Percentiles rank a stretch among this genome's conserved stretches.
Conservation (phyloP, 2,329 filamentous ascomycete species). For the Phaeosphaeria sp. region DNA sequence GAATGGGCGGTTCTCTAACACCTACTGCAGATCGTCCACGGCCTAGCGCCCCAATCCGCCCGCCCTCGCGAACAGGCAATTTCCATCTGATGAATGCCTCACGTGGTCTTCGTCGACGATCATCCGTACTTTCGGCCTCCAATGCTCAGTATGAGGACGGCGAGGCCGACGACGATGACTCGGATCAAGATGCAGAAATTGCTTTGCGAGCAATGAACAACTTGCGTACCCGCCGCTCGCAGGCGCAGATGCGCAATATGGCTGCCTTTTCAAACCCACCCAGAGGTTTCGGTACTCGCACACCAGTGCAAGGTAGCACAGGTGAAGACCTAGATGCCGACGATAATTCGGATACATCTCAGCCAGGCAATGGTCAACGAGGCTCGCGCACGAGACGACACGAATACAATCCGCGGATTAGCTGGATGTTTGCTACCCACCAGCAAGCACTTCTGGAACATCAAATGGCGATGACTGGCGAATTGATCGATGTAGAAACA, state of each 20-base stretch:
- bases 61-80: constrained; percentile 47
- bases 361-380: constrained; percentile 31
- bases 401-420: constrained; percentile 51
- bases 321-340: constrained; percentile 45
- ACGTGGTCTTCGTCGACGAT: constrained; percentile 48
- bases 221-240: constrained; percentile 44
- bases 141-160: constrained; percentile 50
- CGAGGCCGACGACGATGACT: constrained; percentile 53
- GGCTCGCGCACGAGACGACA: constrained; percentile 34
- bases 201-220: constrained; percentile 41
- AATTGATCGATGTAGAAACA: constrained; percentile 45
- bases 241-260: constrained; percentile 40
- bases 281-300: constrained; percentile 35
- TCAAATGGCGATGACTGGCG: constrained; percentile 36
- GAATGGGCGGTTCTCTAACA: constrained; percentile 55
- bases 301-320: constrained; percentile 27
- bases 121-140: constrained; percentile 44
- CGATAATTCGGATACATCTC: constrained; percentile 50
- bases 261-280: constrained; percentile 30
- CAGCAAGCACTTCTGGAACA: constrained; percentile 47
- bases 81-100: constrained; percentile 42
- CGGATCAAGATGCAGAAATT: constrained; percentile 49
- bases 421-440: constrained; percentile 51
- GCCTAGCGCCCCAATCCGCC: constrained; percentile 49
- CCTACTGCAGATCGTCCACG: constrained; percentile 55